Percentiles rank a stretch among this genome's conserved stretches.
Evolutionary conservation across 768 basidiomycete genomes (phyloP).

Genomic region (Ramaria rubella): DNA sequence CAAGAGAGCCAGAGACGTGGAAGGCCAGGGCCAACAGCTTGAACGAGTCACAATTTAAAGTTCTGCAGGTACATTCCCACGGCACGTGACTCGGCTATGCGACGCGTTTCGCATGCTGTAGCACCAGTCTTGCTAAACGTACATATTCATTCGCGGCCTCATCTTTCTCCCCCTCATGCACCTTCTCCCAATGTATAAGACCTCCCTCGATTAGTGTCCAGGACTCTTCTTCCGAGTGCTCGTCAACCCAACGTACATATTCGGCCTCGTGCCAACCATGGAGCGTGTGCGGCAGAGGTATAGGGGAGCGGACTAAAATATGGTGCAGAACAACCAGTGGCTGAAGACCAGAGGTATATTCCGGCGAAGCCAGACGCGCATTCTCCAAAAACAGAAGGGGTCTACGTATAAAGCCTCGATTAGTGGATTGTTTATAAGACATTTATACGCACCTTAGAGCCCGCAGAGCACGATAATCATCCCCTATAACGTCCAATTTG

Average conservation of each 20-base stretch:
- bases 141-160: constrained; percentile 57
- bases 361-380: constrained; percentile 52
- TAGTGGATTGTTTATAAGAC: neutral
- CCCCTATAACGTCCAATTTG: constrained; percentile 69
- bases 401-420: constrained; percentile 32
- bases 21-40: neutral
- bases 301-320: constrained; percentile 81
- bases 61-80: neutral
- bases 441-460: constrained; percentile 67
- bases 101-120: constrained; percentile 35
- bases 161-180: constrained; percentile 49
- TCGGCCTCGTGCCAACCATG: constrained; percentile 95
- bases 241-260: constrained; percentile 94
- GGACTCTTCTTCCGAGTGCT: constrained; percentile 77
- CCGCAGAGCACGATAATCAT: constrained; percentile 79
- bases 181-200: constrained; percentile 71
- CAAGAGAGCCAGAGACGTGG: neutral
- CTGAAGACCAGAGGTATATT: constrained; percentile 70
- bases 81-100: neutral
- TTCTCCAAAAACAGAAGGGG: constrained; percentile 89
- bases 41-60: neutral
- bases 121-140: constrained; percentile 57
- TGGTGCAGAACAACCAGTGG: constrained; percentile 87
- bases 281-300: constrained; percentile 78
- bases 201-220: constrained; percentile 76